Base-by-base conservation (phyloP, 2,329 filamentous ascomycete species). In the Madurella mycetomatis region DNA sequence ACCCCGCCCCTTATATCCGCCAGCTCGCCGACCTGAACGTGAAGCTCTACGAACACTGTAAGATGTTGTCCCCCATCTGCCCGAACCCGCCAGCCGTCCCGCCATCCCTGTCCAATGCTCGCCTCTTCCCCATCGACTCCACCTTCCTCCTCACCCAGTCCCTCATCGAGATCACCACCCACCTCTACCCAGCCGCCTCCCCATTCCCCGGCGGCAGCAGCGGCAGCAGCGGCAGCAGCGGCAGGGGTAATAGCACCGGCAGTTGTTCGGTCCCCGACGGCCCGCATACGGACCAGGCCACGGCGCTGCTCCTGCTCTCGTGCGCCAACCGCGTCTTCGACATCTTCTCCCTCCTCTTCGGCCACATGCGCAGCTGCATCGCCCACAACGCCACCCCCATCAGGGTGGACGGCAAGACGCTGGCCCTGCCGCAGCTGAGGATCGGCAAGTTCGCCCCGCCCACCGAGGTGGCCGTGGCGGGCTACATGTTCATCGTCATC, bases 11-110 rank as follows among this genome's bases (percentile, higher is more conserved):
- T 16, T 51, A 31, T 34, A 32, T 55, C 48, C 47, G 47, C 16
- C 53, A 47, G 30, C 53, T 55, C 31, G 47, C 53, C 19, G 49
- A 55, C 42, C 43, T 55, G 4, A 47, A 50, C 39, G 53, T 55
- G 2, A 19, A 30, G 5, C 16, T 55, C 9, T 55, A 55, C 42
- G 53, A 55, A n/a, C 53, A 51, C 30, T 17, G 32, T 25, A 25
- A 47, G 18, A n/a, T 42, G 5, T 16, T 55, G 4, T 42, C 53
- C 32, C 47, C 49, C 2, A 4, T 31, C n/a, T 15, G 34, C 34
- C 31, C 31, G 31, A 11, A 37, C 13, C 34, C 4, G 34, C 34
- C 34, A 11, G 11, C 25, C 25, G 7, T 25, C 25, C 25, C 7
- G 4, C 25, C 25, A 4, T 25, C 25, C 25, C 25, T 25, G 4